Evolutionary conservation across 805 yeast genomes (phyloP).

Genomic region (Starmerella tilneyi): DNA sequence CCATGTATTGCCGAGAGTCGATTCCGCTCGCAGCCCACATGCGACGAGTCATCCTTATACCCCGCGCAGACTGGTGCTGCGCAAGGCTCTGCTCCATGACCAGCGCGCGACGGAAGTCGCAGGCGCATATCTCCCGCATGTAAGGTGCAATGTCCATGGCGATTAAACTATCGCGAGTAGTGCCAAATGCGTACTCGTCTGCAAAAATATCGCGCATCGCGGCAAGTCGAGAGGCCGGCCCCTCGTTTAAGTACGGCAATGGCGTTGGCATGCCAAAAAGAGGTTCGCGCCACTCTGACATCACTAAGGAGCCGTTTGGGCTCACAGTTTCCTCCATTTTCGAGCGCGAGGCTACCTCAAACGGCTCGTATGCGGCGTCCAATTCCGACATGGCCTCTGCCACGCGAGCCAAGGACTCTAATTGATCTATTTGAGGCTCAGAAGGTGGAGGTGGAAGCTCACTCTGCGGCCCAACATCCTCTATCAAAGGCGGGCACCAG

Average conservation of each 20-base stretch:
- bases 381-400: background rate
- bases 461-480: background rate
- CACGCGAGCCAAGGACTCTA: conserved; percentile 9
- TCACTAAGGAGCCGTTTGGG: background rate
- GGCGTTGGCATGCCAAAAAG: background rate
- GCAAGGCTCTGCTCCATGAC: conserved; percentile 4
- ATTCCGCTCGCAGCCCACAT: conserved; percentile 15
- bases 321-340: conserved; percentile 17
- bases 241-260: background rate
- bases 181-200: conserved; percentile 10
- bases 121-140: conserved; percentile 28
- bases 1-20: conserved; percentile 17
- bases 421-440: background rate
- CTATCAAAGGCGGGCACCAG: conserved; percentile 6
- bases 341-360: background rate
- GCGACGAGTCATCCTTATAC: conserved; percentile 13
- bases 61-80: conserved; percentile 5
- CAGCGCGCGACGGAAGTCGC: conserved; percentile 20
- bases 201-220: conserved; percentile 13
- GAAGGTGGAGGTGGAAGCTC: background rate
- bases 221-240: conserved; percentile 2
- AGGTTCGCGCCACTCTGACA: conserved; percentile 11
- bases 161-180: background rate
- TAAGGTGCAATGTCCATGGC: conserved; percentile 24
- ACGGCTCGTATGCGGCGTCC: background rate